Conservation (phyloP, 2,329 filamentous ascomycete species). For the Cladorrhinum sp. region DNA sequence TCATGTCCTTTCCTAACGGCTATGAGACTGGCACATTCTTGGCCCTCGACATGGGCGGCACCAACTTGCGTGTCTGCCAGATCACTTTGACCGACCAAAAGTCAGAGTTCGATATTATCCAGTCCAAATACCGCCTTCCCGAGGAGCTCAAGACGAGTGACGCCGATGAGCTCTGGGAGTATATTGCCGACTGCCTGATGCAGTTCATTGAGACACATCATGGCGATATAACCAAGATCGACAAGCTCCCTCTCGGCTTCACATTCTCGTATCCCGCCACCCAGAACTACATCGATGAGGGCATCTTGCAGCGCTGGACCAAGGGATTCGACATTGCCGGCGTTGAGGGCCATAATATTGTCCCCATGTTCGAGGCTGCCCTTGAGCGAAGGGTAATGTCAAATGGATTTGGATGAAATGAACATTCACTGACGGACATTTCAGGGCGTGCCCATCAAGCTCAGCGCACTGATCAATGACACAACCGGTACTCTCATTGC, state of each 20-base stretch:
- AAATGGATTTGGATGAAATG: neutral
- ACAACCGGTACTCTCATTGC: constrained; percentile 96
- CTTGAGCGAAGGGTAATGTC: constrained; percentile 61
- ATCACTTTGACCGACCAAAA: constrained; percentile 83
- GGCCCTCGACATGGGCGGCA: constrained; percentile 93
- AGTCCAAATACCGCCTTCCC: constrained; percentile 94
- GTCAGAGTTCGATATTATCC: constrained; percentile 89
- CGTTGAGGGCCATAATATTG: constrained; percentile 86
- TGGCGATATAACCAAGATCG: constrained; percentile 58
- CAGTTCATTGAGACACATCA: constrained; percentile 89
- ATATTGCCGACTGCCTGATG: constrained; percentile 87
- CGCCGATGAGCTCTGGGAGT: constrained; percentile 87
- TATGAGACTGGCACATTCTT: constrained; percentile 84
- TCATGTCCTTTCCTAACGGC: constrained; percentile 83
- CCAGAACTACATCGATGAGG: constrained; percentile 90
- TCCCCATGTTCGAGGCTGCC: constrained; percentile 80
- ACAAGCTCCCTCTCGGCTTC: constrained; percentile 78
- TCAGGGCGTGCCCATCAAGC: constrained; percentile 83
- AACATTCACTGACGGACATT: constrained; percentile 22
- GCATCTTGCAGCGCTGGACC: constrained; percentile 90
- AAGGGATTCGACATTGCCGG: constrained; percentile 95
- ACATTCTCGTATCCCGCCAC: constrained; percentile 95
- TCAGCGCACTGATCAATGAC: constrained; percentile 93
- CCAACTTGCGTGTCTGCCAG: constrained; percentile 91
- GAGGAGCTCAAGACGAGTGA: constrained; percentile 85